Base-by-base conservation (phyloP, 345 rosid species). In the Hibiscus trionum region DNA sequence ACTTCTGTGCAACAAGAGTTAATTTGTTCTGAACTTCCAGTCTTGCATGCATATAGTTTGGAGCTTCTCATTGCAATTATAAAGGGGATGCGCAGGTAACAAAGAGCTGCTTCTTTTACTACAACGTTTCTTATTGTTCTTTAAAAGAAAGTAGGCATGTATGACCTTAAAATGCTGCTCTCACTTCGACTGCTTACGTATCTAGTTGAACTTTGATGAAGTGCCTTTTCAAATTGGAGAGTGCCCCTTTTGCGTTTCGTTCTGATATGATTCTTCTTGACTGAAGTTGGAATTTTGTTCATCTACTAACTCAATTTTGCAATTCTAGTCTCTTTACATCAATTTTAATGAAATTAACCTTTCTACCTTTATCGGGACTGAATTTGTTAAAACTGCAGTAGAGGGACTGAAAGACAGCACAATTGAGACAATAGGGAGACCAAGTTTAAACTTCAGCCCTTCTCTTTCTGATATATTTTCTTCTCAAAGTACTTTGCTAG, bases 21-120 rank as follows among this genome's bases (percentile, higher is more conserved):
- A 72, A 76, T 87, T 80, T 94, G 91, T 77, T 81, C 83, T 52
- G 91, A 86, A 76, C 98, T 95, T 84, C 97, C 97, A 8, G 67
- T 77, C 77, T 64, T 92, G 85, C 97, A 95, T 74, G 82, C 75
- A 0, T 73, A 73, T 50, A 73, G 86, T 76, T 82, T 95, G 80
- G 91, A 92, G 56, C 88, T 95, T 78, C 86, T 92, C 68, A 31
- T 60, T 72, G 82, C 88, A 63, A 72, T 90, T 64, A 80, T 88
- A 79, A 88, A 85, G 84, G 85, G 87, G 53, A 78, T 87, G 80
- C 96, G 82, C 77, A 88, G 96, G 96, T 91, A 82, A 74, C 42
- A 4, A 15, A 24, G 39, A 49, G 12, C 31, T 35, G 69, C 52
- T 60, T 31, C 21, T 42, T 42, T 55, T 37, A 14, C 12, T 58